These are phyloP conservation scores for Emydomyces testavorans DNA, from an alignment of 2,329 filamentous ascomycete genomes.

Conservation along the genomic window DNA sequence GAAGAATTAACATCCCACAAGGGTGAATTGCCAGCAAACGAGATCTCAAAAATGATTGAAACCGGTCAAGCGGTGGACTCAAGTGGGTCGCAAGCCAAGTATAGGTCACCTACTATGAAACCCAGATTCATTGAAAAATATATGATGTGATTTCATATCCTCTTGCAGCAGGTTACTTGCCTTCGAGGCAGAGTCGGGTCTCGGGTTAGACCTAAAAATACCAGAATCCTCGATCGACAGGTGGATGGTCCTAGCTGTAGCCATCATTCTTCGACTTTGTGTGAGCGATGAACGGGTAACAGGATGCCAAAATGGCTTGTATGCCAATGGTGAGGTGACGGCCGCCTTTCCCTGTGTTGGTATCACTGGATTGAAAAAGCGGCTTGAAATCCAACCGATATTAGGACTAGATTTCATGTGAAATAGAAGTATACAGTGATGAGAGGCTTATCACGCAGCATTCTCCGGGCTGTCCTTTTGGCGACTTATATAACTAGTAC, in stretches of 20 bases:
- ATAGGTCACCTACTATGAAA: conserved; percentile 50
- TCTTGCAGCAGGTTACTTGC: conserved; percentile 60
- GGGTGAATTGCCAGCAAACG: too few species aligned
- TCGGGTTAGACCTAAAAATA: conserved; percentile 38
- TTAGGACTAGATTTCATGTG: not conserved
- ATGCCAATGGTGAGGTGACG: not conserved
- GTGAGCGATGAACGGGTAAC: not conserved
- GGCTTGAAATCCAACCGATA: not conserved
- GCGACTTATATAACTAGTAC: too few species aligned
- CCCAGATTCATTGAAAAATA: conserved; percentile 63
- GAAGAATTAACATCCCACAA: not conserved
- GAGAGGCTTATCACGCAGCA: too few species aligned
- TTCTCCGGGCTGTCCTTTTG: too few species aligned
- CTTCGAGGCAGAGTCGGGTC: conserved; percentile 49
- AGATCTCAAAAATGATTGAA: too few species aligned
- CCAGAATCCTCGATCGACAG: conserved; percentile 37
- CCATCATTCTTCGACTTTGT: conserved; percentile 31
- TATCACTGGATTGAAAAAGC: not conserved
- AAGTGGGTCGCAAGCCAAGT: too few species aligned
- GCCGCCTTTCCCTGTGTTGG: not conserved
- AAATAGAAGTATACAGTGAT: too few species aligned
- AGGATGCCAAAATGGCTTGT: not conserved
- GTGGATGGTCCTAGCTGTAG: conserved; percentile 38
- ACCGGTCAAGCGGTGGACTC: too few species aligned
- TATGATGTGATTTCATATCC: conserved; percentile 61